A percentile compares a stretch with the other conserved stretches of the same genome.
Conservation (phyloP, 805 yeast species). For the Saturnispora serradocipensis region DNA sequence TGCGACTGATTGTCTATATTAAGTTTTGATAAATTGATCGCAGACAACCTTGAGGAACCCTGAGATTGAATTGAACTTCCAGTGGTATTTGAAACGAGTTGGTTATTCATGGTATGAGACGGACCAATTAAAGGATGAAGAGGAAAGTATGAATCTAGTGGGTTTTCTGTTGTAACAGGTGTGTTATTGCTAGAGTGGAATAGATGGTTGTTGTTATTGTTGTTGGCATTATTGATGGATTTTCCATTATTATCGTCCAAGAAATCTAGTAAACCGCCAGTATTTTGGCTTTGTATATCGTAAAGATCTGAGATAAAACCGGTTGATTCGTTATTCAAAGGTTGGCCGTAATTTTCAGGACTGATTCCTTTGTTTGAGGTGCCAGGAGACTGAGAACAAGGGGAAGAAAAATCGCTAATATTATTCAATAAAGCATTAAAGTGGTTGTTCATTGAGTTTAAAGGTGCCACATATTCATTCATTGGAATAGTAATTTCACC, state of each 20-base stretch:
- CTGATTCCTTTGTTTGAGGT: slow-evolving; percentile 4
- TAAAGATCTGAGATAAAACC: slow-evolving; percentile 6
- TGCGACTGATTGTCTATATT: slow-evolving; percentile 8
- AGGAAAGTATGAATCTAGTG: slow-evolving; percentile 26
- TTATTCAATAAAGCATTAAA: slow-evolving; percentile 22
- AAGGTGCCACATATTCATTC: slow-evolving; percentile 30
- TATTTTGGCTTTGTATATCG: slow-evolving; percentile 17
- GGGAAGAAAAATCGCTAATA: slow-evolving; percentile 13
- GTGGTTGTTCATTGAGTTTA: slow-evolving; percentile 28
- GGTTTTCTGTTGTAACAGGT: slow-evolving; percentile 2
- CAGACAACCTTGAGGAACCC: slow-evolving; percentile 2
- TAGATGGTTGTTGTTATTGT: neutral
- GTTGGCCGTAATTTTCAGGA: slow-evolving; percentile 1
- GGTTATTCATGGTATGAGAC: slow-evolving; percentile 13
- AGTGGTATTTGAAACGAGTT: slow-evolving; percentile 6
- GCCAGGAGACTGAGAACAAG: slow-evolving; percentile 7
- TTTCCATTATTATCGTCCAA: slow-evolving; percentile 16
- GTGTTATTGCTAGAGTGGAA: neutral
- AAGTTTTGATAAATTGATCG: neutral
- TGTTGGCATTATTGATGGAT: neutral
- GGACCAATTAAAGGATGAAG: slow-evolving; percentile 28
- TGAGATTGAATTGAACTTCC: slow-evolving; percentile 9
- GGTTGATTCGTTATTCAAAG: neutral
- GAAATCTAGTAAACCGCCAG: slow-evolving; percentile 27
- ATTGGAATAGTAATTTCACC: slow-evolving; percentile 28